phyloP scores from a whole-genome alignment of 2,329 filamentous ascomycete species.

The Diaporthe destruens region DNA sequence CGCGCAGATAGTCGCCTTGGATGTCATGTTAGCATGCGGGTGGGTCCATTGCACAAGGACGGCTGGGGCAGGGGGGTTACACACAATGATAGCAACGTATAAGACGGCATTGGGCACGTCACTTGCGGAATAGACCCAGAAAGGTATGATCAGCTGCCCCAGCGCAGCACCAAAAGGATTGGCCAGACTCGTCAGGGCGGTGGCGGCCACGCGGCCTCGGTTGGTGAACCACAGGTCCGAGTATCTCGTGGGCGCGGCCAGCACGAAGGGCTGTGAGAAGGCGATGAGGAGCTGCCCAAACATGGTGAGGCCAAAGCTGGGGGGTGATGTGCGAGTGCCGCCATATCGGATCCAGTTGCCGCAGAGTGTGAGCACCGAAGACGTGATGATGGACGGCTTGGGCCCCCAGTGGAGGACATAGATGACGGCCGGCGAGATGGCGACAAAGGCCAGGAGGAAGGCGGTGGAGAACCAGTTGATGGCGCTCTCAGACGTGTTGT shows the following conservation, averaged over 20 bases:
- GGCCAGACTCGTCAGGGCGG: slow-evolving; percentile 84
- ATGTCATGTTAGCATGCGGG: slow-evolving; percentile 34
- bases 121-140: slow-evolving; percentile 72
- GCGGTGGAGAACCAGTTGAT: slow-evolving; percentile 95
- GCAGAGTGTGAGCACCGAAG: slow-evolving; percentile 79
- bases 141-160: slow-evolving; percentile 87
- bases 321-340: slow-evolving; percentile 68
- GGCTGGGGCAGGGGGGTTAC: slow-evolving; percentile 48
- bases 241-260: slow-evolving; percentile 89
- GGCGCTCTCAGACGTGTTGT: slow-evolving; percentile 76
- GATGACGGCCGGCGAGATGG: slow-evolving; percentile 78
- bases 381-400: slow-evolving; percentile 79
- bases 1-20: slow-evolving; percentile 70
- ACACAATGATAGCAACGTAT: slow-evolving; percentile 84
- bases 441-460: slow-evolving; percentile 87
- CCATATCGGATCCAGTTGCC: slow-evolving; percentile 95
- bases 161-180: slow-evolving; percentile 92
- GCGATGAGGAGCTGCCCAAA: slow-evolving; percentile 93
- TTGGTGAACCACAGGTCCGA: slow-evolving; percentile 96
- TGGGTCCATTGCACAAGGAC: not conserved
- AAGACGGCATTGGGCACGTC: slow-evolving; percentile 87
- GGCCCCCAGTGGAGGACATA: slow-evolving; percentile 85
- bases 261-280: slow-evolving; percentile 90
- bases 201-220: slow-evolving; percentile 85
- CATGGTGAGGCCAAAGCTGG: slow-evolving; percentile 82